Conservation (phyloP, 176 grass and related monocot genomes). For the Bonia amplexicaulis region DNA sequence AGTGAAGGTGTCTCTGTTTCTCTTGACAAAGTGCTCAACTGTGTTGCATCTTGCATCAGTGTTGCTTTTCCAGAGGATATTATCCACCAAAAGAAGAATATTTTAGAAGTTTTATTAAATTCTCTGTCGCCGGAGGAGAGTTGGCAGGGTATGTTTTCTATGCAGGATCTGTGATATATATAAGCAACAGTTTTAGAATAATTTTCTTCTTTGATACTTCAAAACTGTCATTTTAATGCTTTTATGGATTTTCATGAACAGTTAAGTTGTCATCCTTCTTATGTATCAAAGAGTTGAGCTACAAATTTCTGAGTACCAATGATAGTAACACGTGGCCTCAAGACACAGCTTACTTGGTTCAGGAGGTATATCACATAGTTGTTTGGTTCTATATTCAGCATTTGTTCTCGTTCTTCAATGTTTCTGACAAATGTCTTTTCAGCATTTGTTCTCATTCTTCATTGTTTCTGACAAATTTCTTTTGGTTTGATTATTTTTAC, state of each 20-base stretch:
- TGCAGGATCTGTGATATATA: conserved; percentile 25
- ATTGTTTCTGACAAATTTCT: conserved; percentile 31
- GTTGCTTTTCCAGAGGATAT: conserved; percentile 62
- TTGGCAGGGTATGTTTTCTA: conserved; percentile 67
- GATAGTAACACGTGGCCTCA: conserved; percentile 32
- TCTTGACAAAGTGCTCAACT: conserved; percentile 83
- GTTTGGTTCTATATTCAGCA: conserved; percentile 8
- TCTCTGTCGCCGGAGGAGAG: conserved; percentile 69
- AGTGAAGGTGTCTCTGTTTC: conserved; percentile 60
- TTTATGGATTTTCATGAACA: conserved; percentile 37
- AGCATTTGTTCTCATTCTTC: not conserved
- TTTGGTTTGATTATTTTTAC: conserved; percentile 17
- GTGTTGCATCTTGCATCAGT: conserved; percentile 67
- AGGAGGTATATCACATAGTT: conserved; percentile 54
- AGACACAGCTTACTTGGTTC: conserved; percentile 50
- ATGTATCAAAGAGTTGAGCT: conserved; percentile 81
- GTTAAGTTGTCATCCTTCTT: conserved; percentile 87
- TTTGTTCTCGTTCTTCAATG: conserved; percentile 28
- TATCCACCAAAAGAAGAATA: conserved; percentile 56
- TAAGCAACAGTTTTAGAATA: not conserved
- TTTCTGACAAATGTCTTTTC: conserved; percentile 23
- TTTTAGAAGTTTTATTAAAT: conserved; percentile 66
- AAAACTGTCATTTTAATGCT: conserved; percentile 7
- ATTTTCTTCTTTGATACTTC: conserved; percentile 14
- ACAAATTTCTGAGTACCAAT: conserved; percentile 47